phyloP scores from a whole-genome alignment of 257 asterid genomes.

The Craterostigma plantagineum region DNA sequence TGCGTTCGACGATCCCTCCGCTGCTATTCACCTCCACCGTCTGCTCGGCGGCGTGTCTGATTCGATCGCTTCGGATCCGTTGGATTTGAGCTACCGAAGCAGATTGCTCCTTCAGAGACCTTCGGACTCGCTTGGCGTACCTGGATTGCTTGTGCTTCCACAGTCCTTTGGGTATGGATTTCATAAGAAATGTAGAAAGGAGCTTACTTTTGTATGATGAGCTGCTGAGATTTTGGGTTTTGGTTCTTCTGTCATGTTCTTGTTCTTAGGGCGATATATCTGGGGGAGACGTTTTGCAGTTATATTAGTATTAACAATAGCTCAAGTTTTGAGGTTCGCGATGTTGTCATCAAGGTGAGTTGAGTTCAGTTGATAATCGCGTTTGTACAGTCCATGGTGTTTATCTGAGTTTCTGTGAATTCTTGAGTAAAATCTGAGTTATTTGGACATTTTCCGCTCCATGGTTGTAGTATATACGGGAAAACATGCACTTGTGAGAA shows the following conservation, averaged over 20 bases:
- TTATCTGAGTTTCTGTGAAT: too few species aligned
- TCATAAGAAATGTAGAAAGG: too few species aligned
- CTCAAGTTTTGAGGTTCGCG: slow-evolving; percentile 71
- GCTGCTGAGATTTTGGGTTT: neutral
- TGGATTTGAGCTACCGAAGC: slow-evolving; percentile 73
- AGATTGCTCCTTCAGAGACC: slow-evolving; percentile 66
- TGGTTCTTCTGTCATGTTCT: neutral
- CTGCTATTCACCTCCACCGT: slow-evolving; percentile 58
- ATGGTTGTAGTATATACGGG: too few species aligned
- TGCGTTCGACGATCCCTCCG: slow-evolving; percentile 69
- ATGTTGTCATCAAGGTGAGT: slow-evolving; percentile 69
- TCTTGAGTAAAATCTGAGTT: too few species aligned
- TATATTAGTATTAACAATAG: slow-evolving; percentile 93
- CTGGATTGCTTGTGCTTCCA: slow-evolving; percentile 88
- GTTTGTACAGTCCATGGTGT: too few species aligned
- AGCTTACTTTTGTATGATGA: neutral
- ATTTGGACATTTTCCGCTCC: too few species aligned
- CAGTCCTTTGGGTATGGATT: slow-evolving; percentile 67
- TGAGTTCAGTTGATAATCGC: neutral
- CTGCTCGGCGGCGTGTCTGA: slow-evolving; percentile 27
- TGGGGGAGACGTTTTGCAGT: slow-evolving; percentile 99
- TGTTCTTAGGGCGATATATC: slow-evolving; percentile 68
- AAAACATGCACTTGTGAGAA: neutral
- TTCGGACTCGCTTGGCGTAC: slow-evolving; percentile 74
- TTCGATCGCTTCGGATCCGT: slow-evolving; percentile 19